These are phyloP conservation scores for Salix udensis DNA, from an alignment of 345 rosid species.

Conservation along the genomic window DNA sequence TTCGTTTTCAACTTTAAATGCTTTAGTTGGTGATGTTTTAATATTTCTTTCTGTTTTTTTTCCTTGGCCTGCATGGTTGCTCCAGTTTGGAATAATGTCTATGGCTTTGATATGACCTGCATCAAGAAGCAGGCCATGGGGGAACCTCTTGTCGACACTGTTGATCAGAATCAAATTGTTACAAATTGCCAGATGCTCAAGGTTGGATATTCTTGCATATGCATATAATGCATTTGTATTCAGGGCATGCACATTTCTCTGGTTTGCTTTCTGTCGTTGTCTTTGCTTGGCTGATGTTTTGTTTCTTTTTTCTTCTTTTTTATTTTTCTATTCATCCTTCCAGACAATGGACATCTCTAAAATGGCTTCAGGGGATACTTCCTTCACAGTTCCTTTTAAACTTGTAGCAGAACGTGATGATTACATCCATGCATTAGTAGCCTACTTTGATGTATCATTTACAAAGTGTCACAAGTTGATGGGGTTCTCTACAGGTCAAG, in stretches of 20 bases:
- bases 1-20: background rate
- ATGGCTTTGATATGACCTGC: conserved; percentile 97
- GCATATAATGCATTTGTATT: too few species aligned
- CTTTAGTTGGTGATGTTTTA: background rate
- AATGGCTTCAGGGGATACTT: conserved; percentile 92
- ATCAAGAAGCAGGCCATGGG: conserved; percentile 91
- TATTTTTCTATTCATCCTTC: conserved; percentile 7
- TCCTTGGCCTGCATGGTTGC: background rate
- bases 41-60: conserved; percentile 6
- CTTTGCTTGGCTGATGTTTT: conserved; percentile 10
- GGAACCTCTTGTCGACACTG: conserved; percentile 98
- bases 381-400: conserved; percentile 90
- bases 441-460: conserved; percentile 97
- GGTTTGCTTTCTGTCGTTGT: background rate
- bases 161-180: conserved; percentile 88
- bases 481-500: conserved; percentile 93
- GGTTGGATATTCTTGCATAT: conserved; percentile 34
- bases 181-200: conserved; percentile 75
- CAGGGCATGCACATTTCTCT: background rate
- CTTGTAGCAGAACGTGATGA: conserved; percentile 94
- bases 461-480: conserved; percentile 87
- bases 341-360: conserved; percentile 98
- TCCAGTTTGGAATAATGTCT: conserved; percentile 89
- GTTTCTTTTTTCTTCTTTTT: background rate
- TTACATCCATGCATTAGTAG: conserved; percentile 95